Percentiles rank a stretch among this genome's conserved stretches.
Conservation (phyloP, 768 basidiomycete genomes). For the Trametes elegans region DNA sequence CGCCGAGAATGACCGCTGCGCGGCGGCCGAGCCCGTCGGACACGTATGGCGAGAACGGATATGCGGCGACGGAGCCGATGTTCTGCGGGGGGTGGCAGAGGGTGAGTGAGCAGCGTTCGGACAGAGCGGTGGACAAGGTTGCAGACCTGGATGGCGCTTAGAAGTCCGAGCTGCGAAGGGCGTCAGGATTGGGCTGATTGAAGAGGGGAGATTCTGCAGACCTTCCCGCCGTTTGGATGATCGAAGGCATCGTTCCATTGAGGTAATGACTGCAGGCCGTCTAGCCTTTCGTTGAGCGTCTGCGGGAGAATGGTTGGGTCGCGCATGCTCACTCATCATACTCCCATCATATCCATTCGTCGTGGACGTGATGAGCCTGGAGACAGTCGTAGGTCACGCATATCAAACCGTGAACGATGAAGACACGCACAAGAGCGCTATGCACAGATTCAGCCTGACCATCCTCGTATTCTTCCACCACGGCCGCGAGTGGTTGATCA, state of each 20-base stretch:
- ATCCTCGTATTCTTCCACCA: conserved; percentile 28
- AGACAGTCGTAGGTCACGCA: not conserved
- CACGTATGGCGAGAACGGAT: conserved; percentile 41
- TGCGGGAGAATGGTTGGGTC: too few species aligned
- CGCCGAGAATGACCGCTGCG: conserved; percentile 37
- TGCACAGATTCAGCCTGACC: conserved; percentile 29
- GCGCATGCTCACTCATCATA: conserved; percentile 44
- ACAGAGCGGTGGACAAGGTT: not conserved
- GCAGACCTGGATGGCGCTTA: conserved; percentile 37
- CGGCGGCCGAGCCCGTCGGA: conserved; percentile 41
- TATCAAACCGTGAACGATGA: too few species aligned
- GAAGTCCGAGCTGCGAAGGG: conserved; percentile 32
- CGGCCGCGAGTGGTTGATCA: conserved; percentile 20
- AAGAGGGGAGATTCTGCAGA: conserved; percentile 5
- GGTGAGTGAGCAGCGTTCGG: not conserved
- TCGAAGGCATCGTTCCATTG: conserved; percentile 37
- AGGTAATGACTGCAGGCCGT: conserved; percentile 37
- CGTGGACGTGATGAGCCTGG: conserved; percentile 36
- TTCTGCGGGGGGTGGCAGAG: conserved; percentile 31
- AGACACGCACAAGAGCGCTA: conserved; percentile 26
- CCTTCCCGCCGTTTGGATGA: conserved; percentile 31
- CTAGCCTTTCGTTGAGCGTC: too few species aligned
- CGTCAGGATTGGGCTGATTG: not conserved
- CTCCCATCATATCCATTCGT: conserved; percentile 40
- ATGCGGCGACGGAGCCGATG: conserved; percentile 38